Conservation (phyloP, 2,329 filamentous ascomycete species). For the Didymellaceae sp. region DNA sequence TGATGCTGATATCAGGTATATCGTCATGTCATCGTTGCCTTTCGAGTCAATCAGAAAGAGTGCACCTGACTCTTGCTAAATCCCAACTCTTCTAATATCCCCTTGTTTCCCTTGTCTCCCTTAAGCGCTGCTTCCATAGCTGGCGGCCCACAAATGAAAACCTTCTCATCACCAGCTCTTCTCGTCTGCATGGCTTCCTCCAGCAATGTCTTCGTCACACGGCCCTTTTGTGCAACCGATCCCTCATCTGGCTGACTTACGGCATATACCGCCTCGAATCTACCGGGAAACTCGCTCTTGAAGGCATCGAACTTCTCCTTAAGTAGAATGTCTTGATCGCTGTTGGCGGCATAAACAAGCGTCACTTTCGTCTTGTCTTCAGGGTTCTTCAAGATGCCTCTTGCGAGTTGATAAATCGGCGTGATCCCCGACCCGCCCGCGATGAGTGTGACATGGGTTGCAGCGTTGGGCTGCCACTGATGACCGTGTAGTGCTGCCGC, state of each 20-base stretch:
- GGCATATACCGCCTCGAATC: constrained; percentile 65
- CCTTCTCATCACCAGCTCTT: constrained; percentile 55
- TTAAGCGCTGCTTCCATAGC: constrained; percentile 60
- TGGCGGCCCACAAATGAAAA: constrained; percentile 74
- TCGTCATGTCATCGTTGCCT: no score
- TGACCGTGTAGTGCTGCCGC: constrained; percentile 62
- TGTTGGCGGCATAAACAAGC: constrained; percentile 71
- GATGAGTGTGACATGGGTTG: constrained; percentile 67
- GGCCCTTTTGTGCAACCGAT: constrained; percentile 59
- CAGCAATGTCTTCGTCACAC: constrained; percentile 64
- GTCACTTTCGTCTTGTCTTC: constrained; percentile 68
- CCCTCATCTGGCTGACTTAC: constrained; percentile 58
- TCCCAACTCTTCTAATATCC: constrained; percentile 2
- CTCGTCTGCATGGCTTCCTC: constrained; percentile 52
- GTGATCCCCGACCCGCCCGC: constrained; percentile 77
- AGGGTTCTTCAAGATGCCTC: constrained; percentile 67
- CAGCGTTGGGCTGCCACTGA: constrained; percentile 54
- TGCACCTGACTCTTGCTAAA: not conserved
- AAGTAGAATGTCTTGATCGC: constrained; percentile 67
- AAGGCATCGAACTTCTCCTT: constrained; percentile 62
- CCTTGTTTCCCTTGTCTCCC: not conserved
- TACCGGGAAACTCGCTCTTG: constrained; percentile 58
- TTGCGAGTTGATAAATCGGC: constrained; percentile 70
- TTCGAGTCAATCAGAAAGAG: not conserved
- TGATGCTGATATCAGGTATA: not conserved